Evolutionary conservation across 345 rosid genomes (phyloP), one percentile per base, ranked within the genome.

Genomic region (Eutrema yunnanense): DNA sequence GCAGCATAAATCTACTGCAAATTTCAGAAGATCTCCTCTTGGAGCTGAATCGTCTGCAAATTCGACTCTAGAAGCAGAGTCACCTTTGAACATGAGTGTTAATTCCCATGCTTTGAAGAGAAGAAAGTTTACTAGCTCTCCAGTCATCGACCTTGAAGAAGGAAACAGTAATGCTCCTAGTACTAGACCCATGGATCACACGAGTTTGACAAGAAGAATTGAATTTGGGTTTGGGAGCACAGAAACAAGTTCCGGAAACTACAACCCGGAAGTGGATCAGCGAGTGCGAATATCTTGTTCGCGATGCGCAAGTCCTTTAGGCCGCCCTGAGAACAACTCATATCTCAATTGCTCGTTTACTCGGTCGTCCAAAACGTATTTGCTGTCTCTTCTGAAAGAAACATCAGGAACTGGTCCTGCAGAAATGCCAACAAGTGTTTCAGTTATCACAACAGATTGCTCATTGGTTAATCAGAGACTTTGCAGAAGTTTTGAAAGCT

Each of bases 301-400:
- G 53, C 79, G 79, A 33, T 93, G 98, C 84, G 78, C 72, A 73
- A 87, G 83, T 59, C 72, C 86, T 36, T 65, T 90, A 77, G 90
- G 96, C 56, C 82, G 71, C 61, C 90, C 88, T 6, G 87, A 88
- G 70, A 93, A 82, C 62, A 62, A 85, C 55, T 76, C 83, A 43
- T 80, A 75, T 69, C 67, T 86, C 60, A 65, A 52, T 29, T 86
- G 91, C 80, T 78, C 81, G 5, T 36, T 82, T 70, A 79, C 85
- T 73, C 78, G 69, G 26, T 84, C 88, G 8, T 81, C 92, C 69
- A 94, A 94, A 80, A 82, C 65, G 61, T 79, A 89, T 82, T 42
- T 91, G 66, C 50, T 57, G 40, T 77, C 88, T 78, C 84, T 91
- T 70, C 50, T 82, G 48, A 82, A 82, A 77, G 76, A 80, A 64